Percentiles rank a stretch among this genome's conserved stretches.
These are phyloP conservation scores for Skeletonema grethae DNA, from an alignment of 108 stramenopile genomes.

Conservation along the genomic window DNA sequence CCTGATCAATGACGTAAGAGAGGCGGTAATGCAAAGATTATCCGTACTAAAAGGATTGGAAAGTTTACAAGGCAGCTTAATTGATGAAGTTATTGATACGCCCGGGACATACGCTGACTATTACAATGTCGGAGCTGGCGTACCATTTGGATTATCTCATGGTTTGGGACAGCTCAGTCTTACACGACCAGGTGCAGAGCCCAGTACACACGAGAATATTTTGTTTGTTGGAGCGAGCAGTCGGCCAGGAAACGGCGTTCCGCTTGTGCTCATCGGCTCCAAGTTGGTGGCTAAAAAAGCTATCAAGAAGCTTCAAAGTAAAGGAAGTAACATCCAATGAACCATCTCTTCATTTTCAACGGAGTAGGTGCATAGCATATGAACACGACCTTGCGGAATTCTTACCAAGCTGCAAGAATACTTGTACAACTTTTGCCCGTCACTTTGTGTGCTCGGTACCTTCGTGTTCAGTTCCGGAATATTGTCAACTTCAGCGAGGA, in stretches of 20 bases:
- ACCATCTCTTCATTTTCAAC: background rate
- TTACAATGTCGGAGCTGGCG: conserved; percentile 76
- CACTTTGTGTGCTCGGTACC: background rate
- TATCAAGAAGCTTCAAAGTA: conserved; percentile 24
- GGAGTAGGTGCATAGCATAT: background rate
- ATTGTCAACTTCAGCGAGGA: background rate
- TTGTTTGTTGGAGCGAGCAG: conserved; percentile 88
- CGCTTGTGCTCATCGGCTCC: conserved; percentile 85
- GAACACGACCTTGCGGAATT: background rate
- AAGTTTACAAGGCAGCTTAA: conserved; percentile 42
- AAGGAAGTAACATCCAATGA: background rate
- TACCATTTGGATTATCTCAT: conserved; percentile 82
- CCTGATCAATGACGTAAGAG: conserved; percentile 36
- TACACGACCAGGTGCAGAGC: conserved; percentile 57
- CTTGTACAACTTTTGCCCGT: background rate
- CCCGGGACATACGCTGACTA: conserved; percentile 76
- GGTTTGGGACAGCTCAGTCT: conserved; percentile 78
- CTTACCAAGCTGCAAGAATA: conserved; percentile 1
- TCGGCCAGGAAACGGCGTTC: conserved; percentile 92
- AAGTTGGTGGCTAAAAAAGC: conserved; percentile 63
- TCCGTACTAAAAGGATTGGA: conserved; percentile 52
- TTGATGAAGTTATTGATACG: conserved; percentile 79
- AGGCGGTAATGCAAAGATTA: conserved; percentile 62
- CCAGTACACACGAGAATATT: conserved; percentile 52
- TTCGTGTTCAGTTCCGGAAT: background rate